Conservation (phyloP, 495 filamentous ascomycete genomes). For the Talaromyces trachyspermus region DNA sequence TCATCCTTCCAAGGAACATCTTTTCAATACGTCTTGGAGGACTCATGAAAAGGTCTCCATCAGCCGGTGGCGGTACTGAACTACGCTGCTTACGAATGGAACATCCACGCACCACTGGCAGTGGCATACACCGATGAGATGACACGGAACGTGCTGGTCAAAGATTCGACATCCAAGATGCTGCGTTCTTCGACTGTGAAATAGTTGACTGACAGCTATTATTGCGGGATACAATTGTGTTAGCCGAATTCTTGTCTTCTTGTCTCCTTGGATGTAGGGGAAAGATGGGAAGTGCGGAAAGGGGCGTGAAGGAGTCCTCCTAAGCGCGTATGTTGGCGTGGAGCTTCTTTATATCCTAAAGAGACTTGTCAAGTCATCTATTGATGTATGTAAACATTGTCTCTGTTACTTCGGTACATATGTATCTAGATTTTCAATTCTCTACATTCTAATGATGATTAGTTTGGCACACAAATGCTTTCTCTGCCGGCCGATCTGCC, state of each 20-base stretch:
- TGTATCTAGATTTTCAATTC: no score
- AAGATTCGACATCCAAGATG: conserved; percentile 47
- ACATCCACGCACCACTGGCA: conserved; percentile 62
- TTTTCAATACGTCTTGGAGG: no score
- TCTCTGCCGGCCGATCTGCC: conserved; percentile 7
- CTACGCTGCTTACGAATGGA: conserved; percentile 72
- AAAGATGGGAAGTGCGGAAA: conserved; percentile 38
- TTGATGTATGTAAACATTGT: no score
- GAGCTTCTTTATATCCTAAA: no score
- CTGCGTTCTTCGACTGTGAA: conserved; percentile 53
- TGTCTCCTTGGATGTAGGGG: conserved; percentile 74
- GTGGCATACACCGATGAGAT: conserved; percentile 59
- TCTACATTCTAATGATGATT: neutral
- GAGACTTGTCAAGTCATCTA: no score
- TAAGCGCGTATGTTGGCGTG: no score
- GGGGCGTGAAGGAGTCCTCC: conserved; percentile 17
- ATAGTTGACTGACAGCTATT: conserved; percentile 65
- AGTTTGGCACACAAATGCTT: conserved; percentile 7
- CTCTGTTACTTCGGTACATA: no score
- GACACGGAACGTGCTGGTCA: conserved; percentile 51
- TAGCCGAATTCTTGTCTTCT: conserved; percentile 71
- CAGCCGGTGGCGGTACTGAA: conserved; percentile 59
- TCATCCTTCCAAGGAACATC: no score
- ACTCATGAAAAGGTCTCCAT: neutral
- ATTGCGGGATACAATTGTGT: conserved; percentile 84